Evolutionary conservation across 129 eudicot species (phyloP), one percentile per base, ranked within the genome.

Genomic region (Glebionis coronaria): DNA sequence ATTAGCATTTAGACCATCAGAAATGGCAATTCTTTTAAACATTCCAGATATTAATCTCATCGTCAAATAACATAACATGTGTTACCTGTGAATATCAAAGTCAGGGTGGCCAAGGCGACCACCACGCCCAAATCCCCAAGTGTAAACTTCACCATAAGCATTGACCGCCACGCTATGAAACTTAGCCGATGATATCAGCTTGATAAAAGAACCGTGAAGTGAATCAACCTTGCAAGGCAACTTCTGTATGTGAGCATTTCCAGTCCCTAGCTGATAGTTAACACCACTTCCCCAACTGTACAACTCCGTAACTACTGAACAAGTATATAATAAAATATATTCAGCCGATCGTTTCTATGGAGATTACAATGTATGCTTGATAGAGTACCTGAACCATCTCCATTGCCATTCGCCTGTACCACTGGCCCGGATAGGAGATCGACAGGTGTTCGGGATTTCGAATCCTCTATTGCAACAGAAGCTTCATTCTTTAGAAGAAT

Each of bases 241-340:
- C 78, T 94, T 94, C 70, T 94, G 99, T 28, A 94, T 84, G 74
- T 94, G 99, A 16, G 99, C 97, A 81, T 94, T 94, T 69, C 99
- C 99, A 50, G 99, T 94, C 67, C 99, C 99, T 21, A 94, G 88
- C 78, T 94, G 99, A 63, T 94, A 94, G 71, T 94, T 94, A 14
- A 87, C 97, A 78, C 99, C 99, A 78, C 99, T 94, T 59, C 99
- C 99, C 99, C 99, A 94, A 86, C 99, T 94, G 70, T 80, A 94
- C 71, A 94, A 81, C 80, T 94, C 99, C 14, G 99, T 89, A 28
- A 83, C 90, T 9, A 87, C 97, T 87, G 78, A 68, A 68, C 46
- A 76, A 35, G 49, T 15, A 69, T 18, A 71, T n/a, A 35, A 44
- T 20, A 56, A 59, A 20, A 35, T n/a, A 35, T n/a, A 62, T 70